A percentile compares a stretch with the other conserved stretches of the same genome.
Conservation (phyloP, 2,329 filamentous ascomycete genomes). For the Coniochaeta hoffmannii region DNA sequence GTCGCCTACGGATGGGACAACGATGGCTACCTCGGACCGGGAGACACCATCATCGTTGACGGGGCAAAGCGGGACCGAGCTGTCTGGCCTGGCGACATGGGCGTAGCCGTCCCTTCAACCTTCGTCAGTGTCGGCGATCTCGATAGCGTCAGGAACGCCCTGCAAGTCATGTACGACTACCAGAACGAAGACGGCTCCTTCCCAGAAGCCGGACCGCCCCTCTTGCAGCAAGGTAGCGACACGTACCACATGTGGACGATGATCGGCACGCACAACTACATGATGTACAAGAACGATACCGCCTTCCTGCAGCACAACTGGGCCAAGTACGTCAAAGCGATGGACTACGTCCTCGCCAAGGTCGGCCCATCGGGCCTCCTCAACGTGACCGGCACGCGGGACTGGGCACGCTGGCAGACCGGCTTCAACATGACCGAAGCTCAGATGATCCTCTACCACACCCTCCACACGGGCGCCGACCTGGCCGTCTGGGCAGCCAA, state of each 20-base stretch:
- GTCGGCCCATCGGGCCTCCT: constrained; percentile 28
- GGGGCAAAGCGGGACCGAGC: constrained; percentile 48
- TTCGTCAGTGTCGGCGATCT: constrained; percentile 43
- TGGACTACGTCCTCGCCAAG: constrained; percentile 19
- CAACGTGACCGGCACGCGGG: constrained; percentile 39
- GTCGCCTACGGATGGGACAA: constrained; percentile 30
- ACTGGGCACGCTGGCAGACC: constrained; percentile 43
- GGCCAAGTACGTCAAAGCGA: constrained; percentile 22
- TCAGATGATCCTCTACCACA: constrained; percentile 47
- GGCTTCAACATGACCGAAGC: constrained; percentile 32
- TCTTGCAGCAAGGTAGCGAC: constrained; percentile 23
- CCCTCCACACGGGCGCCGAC: constrained; percentile 41
- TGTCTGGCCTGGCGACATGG: constrained; percentile 53
- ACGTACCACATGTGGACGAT: constrained; percentile 33
- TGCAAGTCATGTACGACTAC: constrained; percentile 33
- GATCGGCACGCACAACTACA: constrained; percentile 48
- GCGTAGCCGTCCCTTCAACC: constrained; percentile 41
- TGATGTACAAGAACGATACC: constrained; percentile 43
- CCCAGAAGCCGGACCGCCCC: constrained; percentile 42
- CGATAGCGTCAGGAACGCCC: constrained; percentile 34
- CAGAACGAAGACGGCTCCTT: constrained; percentile 33
- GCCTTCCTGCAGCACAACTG: constrained; percentile 23
- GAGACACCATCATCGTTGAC: constrained; percentile 30
- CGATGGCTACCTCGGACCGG: constrained; percentile 23
- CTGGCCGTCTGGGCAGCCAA: constrained; percentile 42